Percentiles rank a stretch among this genome's conserved stretches.
Conservation (phyloP, 192 early-diverging fungal genomes). For the Mortierella claussenii region DNA sequence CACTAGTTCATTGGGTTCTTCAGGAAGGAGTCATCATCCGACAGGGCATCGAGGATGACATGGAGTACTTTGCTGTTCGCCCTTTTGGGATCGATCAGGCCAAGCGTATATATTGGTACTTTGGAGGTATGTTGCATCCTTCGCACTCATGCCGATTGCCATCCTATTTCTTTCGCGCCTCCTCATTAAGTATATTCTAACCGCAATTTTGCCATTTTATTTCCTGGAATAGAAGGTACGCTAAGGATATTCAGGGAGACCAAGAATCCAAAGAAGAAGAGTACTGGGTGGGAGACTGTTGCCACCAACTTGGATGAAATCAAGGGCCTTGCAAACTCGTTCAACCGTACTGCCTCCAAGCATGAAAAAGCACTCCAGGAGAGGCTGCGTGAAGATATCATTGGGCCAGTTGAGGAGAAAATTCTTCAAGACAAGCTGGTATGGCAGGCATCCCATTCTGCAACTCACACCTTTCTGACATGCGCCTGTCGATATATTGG, state of each 20-base stretch:
- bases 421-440: constrained; percentile 27
- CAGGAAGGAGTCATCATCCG: constrained; percentile 30
- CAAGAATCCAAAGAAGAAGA: constrained; percentile 35
- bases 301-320: constrained; percentile 33
- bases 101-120: constrained; percentile 44
- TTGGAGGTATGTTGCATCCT: constrained; percentile 26
- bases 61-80: constrained; percentile 10
- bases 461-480: too few relatives aligned
- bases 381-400: constrained; percentile 26
- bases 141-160: neutral
- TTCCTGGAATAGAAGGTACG: constrained; percentile 23
- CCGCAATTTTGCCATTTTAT: too few relatives aligned
- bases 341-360: constrained; percentile 13
- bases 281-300: constrained; percentile 35
- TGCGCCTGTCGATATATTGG: too few relatives aligned
- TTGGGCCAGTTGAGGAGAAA: constrained; percentile 29
- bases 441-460: neutral
- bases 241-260: constrained; percentile 38
- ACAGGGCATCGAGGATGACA: constrained; percentile 29
- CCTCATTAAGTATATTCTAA: neutral
- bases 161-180: neutral
- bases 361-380: constrained; percentile 28
- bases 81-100: constrained; percentile 35
- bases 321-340: constrained; percentile 14
- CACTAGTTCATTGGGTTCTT: constrained; percentile 43